These are phyloP conservation scores for Yamadazyma atmosphaerica DNA, from an alignment of 1,139 yeast species.

Conservation along the genomic window DNA sequence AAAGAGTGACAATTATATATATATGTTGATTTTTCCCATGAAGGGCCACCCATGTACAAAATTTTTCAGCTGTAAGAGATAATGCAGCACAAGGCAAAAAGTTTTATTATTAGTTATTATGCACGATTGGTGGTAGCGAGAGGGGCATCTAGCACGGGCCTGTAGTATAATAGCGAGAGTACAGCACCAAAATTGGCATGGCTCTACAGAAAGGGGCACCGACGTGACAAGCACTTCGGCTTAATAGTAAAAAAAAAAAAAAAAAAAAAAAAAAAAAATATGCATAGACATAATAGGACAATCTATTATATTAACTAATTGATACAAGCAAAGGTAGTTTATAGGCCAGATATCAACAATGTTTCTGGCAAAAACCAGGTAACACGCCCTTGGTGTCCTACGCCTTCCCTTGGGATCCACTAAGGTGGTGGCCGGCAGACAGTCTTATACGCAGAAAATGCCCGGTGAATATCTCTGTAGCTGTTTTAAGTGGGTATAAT, in stretches of 20 bases:
- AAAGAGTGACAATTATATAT: not conserved
- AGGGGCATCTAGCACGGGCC: not conserved
- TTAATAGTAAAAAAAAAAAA: no score
- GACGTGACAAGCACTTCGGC: no score
- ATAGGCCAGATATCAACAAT: not conserved
- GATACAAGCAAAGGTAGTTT: not conserved
- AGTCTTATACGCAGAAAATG: not conserved
- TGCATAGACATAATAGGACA: no score
- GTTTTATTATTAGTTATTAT: not conserved
- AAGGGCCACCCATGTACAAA: not conserved
- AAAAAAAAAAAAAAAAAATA: not conserved
- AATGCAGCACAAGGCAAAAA: slow-evolving; percentile 1
- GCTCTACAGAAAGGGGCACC: not conserved
- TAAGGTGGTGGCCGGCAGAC: not conserved
- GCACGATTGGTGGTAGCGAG: not conserved
- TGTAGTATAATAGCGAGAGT: no score
- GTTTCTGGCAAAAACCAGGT: no score
- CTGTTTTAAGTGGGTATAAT: not conserved
- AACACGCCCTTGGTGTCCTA: no score
- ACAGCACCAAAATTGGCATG: no score
- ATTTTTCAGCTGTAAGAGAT: not conserved
- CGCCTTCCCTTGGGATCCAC: no score
- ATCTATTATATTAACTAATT: slow-evolving; percentile 1
- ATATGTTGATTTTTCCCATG: not conserved
- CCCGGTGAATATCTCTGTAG: no score